phyloP scores from a whole-genome alignment of 2,329 filamentous ascomycete species.

The Hyphodiscus sp. region DNA sequence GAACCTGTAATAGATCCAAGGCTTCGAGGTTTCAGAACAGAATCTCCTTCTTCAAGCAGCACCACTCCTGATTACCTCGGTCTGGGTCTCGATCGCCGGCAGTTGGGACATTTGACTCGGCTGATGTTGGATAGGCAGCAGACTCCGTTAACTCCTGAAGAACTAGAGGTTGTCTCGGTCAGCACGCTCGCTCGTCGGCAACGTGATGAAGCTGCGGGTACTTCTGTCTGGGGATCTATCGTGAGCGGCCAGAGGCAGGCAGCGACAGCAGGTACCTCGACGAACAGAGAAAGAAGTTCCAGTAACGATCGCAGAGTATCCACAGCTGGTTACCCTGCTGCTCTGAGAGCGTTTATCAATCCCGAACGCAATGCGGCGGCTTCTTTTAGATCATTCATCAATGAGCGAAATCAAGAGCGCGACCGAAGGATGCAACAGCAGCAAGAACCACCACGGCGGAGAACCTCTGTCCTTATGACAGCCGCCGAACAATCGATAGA shows the following conservation, averaged over 20 bases:
- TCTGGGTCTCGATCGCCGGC: slow-evolving; percentile 22
- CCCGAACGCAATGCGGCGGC: slow-evolving; percentile 24
- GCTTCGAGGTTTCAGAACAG: slow-evolving; percentile 20
- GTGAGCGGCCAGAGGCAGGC: slow-evolving; percentile 12
- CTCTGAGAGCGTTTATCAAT: slow-evolving; percentile 28
- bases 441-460: slow-evolving; percentile 22
- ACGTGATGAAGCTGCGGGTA: slow-evolving; percentile 25
- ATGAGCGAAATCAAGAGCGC: slow-evolving; percentile 30
- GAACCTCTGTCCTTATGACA: slow-evolving; percentile 22
- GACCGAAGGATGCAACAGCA: slow-evolving; percentile 21
- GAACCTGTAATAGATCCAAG: slow-evolving; percentile 23
- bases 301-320: slow-evolving; percentile 18
- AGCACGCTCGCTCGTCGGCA: slow-evolving; percentile 46
- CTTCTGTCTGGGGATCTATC: slow-evolving; percentile 12
- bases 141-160: slow-evolving; percentile 45
- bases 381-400: slow-evolving; percentile 29
- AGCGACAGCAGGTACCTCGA: slow-evolving; percentile 1
- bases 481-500: slow-evolving; percentile 20
- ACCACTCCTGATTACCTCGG: slow-evolving; percentile 27
- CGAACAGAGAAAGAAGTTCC: slow-evolving; percentile 7
- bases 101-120: slow-evolving; percentile 21
- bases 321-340: slow-evolving; percentile 20
- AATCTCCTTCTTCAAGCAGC: slow-evolving; percentile 20
- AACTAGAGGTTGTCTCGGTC: slow-evolving; percentile 50
- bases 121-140: slow-evolving; percentile 39